Conservation (phyloP, 2,329 filamentous ascomycete genomes). For the Colletotrichum higginsianum region DNA sequence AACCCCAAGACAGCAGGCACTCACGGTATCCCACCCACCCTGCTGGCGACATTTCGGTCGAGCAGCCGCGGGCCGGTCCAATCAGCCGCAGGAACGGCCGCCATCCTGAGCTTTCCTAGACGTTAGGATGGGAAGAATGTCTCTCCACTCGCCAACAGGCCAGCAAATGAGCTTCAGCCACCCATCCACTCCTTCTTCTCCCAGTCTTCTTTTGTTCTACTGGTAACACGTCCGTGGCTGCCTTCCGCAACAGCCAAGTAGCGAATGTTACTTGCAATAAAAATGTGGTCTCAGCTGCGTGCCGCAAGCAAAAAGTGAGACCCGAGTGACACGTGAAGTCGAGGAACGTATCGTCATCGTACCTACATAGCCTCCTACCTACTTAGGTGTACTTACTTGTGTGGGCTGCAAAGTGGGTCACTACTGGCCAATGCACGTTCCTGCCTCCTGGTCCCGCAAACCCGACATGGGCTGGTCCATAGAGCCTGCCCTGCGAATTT, state of each 20-base stretch:
- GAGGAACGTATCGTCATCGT: background rate
- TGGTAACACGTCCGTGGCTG: background rate
- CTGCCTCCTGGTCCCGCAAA: background rate
- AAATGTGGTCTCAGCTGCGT: background rate
- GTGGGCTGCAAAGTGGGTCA: background rate
- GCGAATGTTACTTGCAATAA: background rate
- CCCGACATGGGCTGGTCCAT: slow-evolving; percentile 10
- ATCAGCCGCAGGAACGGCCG: slow-evolving; percentile 22
- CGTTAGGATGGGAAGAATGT: background rate
- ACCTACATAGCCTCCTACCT: background rate
- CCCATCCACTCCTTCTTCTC: slow-evolving; percentile 17
- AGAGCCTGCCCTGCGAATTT: slow-evolving; percentile 27
- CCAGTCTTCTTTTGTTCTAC: background rate
- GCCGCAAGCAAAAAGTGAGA: background rate
- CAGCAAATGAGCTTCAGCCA: slow-evolving; percentile 16
- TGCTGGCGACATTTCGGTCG: background rate
- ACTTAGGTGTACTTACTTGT: background rate
- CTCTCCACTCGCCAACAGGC: background rate
- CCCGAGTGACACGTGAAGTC: background rate
- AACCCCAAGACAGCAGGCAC: background rate
- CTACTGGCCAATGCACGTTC: background rate
- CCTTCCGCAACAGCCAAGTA: background rate
- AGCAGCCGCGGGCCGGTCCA: slow-evolving; percentile 11
- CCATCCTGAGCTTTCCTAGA: slow-evolving; percentile 15
- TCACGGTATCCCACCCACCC: background rate